These are phyloP conservation scores for Candida alai DNA, from an alignment of 805 yeast species.

Conservation along the genomic window DNA sequence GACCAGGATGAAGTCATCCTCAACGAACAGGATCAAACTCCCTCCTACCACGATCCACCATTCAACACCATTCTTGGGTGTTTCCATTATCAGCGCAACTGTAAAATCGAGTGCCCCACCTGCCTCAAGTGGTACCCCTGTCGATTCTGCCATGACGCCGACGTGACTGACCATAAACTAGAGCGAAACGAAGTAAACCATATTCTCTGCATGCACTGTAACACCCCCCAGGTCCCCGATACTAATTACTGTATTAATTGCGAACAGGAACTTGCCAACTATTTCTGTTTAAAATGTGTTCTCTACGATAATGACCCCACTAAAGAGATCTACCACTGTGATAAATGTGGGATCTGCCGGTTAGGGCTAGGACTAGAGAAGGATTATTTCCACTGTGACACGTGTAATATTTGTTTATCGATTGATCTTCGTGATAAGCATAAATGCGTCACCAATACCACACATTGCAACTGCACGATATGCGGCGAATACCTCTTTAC, in stretches of 20 bases:
- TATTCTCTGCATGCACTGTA: constrained; percentile 79
- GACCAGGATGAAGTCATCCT: constrained; percentile 43
- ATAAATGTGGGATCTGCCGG: constrained; percentile 88
- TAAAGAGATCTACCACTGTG: constrained; percentile 88
- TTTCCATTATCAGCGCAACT: constrained; percentile 74
- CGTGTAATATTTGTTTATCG: constrained; percentile 84
- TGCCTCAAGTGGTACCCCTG: constrained; percentile 79
- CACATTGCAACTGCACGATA: constrained; percentile 89
- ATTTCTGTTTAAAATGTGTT: constrained; percentile 75
- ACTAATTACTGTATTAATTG: constrained; percentile 67
- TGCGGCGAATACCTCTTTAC: constrained; percentile 90
- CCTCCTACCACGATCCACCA: constrained; percentile 44
- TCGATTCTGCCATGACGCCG: constrained; percentile 80
- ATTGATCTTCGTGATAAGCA: constrained; percentile 75
- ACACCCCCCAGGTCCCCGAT: constrained; percentile 68
- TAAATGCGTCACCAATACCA: constrained; percentile 79
- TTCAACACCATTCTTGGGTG: constrained; percentile 62
- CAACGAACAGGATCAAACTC: constrained; percentile 43
- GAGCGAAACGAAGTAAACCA: constrained; percentile 55
- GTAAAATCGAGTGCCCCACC: constrained; percentile 76
- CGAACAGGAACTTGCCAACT: constrained; percentile 61
- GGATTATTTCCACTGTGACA: constrained; percentile 88
- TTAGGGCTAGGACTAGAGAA: constrained; percentile 83
- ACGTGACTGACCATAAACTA: constrained; percentile 52
- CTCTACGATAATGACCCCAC: constrained; percentile 76